Conservation (phyloP, 768 basidiomycete genomes). For the Dendrothele bispora region DNA sequence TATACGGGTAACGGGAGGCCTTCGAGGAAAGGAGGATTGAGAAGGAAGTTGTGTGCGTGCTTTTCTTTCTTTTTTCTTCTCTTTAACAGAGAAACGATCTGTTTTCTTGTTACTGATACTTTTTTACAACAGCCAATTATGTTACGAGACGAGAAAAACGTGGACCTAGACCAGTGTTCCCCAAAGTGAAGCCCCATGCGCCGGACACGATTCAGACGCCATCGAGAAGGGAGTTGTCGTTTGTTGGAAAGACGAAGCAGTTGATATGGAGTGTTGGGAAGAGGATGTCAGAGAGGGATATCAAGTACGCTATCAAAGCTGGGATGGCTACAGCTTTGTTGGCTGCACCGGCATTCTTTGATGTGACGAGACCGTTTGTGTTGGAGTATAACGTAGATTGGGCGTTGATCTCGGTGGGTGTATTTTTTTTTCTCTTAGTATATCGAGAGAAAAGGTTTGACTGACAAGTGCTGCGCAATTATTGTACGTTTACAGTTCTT, state of each 20-base stretch:
- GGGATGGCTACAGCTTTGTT: constrained; percentile 82
- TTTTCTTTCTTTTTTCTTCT: background rate
- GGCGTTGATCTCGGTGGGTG: constrained; percentile 86
- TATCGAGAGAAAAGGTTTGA: constrained; percentile 6
- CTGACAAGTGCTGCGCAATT: too few relatives aligned
- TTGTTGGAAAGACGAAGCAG: constrained; percentile 64
- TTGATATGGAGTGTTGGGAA: constrained; percentile 71
- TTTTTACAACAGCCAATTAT: background rate
- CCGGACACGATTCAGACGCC: constrained; percentile 87
- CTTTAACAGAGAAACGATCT: background rate
- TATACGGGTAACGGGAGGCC: too few relatives aligned
- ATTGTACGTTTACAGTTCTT: constrained; percentile 56
- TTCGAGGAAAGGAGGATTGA: constrained; percentile 10
- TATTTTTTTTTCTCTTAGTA: constrained; percentile 2
- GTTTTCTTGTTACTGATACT: background rate
- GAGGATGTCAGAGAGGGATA: constrained; percentile 66
- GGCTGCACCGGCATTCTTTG: constrained; percentile 87
- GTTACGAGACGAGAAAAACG: constrained; percentile 30
- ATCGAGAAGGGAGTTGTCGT: constrained; percentile 53
- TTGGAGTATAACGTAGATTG: constrained; percentile 88
- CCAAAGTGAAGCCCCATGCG: constrained; percentile 79
- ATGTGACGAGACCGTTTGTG: constrained; percentile 73
- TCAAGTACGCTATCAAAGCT: constrained; percentile 87
- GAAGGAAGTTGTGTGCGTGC: constrained; percentile 5
- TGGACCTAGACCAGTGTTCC: constrained; percentile 65